phyloP scores from a whole-genome alignment of 768 basidiomycete species.

The Leucosporidium creatinivorum region DNA sequence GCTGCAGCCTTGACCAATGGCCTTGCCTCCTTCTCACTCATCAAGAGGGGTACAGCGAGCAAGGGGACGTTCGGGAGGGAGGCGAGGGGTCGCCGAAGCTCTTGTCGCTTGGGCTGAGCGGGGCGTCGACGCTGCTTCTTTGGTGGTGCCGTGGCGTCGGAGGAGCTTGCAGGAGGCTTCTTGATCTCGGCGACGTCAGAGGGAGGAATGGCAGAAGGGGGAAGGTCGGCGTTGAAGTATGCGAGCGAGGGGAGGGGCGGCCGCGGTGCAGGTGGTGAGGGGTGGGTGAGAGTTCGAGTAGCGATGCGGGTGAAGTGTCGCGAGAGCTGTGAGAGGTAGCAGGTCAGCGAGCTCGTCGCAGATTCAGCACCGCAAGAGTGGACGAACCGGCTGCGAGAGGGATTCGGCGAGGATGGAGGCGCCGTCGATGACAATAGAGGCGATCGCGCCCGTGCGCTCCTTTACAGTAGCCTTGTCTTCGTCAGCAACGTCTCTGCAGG shows the following conservation, averaged over 20 bases:
- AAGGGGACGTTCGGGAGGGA: too few relatives aligned
- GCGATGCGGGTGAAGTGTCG: not conserved
- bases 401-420: not conserved
- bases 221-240: slow-evolving; percentile 25
- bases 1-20: too few relatives aligned
- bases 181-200: not conserved
- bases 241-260: slow-evolving; percentile 27
- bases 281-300: slow-evolving; percentile 36
- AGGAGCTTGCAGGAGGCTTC: not conserved
- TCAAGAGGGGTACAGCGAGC: too few relatives aligned
- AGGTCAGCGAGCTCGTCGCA: not conserved
- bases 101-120: too few relatives aligned
- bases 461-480: not conserved
- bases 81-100: too few relatives aligned
- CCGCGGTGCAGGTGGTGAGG: slow-evolving; percentile 15
- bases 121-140: too few relatives aligned
- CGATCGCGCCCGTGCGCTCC: not conserved
- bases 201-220: not conserved
- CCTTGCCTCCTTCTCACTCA: too few relatives aligned
- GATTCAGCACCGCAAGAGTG: not conserved
- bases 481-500: slow-evolving; percentile 7
- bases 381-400: slow-evolving; percentile 20
- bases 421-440: not conserved
- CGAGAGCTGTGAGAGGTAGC: not conserved
- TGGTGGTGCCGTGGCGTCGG: not conserved